Evolutionary conservation across 768 basidiomycete genomes (phyloP), one percentile per base, ranked within the genome.

Genomic region (Tephrocybe sp.): DNA sequence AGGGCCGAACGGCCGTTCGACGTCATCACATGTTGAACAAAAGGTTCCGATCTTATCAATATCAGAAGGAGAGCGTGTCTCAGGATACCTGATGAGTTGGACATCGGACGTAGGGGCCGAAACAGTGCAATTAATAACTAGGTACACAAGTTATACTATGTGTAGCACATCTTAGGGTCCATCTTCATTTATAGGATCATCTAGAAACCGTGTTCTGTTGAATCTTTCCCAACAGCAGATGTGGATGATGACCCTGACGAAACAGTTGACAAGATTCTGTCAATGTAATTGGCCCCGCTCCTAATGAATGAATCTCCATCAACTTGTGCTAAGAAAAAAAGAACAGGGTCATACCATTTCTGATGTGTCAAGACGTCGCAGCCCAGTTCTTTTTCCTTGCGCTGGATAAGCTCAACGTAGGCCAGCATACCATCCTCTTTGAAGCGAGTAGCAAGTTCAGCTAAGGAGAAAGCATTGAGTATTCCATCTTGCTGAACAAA

Each of bases 331-430:
- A 20, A 11, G 37, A 18, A 38, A 18, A 6, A 8, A 10, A 41
- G 43, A 34, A 45, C 17, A 39, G 41, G 34, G 17, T 69, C 78
- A 51, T 34, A 85, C 93, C 93, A 97, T 78, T 93, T 95, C 72
- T 96, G 93, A 68, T 96, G 93, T 2, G 90, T 96, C 41, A 95
- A 73, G 26, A 96, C 92, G 65, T 96, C 93, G 53, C 88, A 89
- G 28, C 88, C 88, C 45, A 93, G 81, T 60, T 87, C 91, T 68
- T 86, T 89, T 69, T 96, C 93, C 66, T 90, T 93, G 57, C 83
- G 75, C 63, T 96, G 93, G 44, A 95, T 81, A 17, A 92, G 81
- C 53, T 94, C 79, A 41, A 94, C 92, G 67, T 96, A 96, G 20
- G 93, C 93, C 26, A 92, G 80, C 89, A 96, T 94, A 40, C 93